Evolutionary conservation across 176 grass and related monocot genomes (phyloP).

Genomic region (Echinochloa phyllopogon): DNA sequence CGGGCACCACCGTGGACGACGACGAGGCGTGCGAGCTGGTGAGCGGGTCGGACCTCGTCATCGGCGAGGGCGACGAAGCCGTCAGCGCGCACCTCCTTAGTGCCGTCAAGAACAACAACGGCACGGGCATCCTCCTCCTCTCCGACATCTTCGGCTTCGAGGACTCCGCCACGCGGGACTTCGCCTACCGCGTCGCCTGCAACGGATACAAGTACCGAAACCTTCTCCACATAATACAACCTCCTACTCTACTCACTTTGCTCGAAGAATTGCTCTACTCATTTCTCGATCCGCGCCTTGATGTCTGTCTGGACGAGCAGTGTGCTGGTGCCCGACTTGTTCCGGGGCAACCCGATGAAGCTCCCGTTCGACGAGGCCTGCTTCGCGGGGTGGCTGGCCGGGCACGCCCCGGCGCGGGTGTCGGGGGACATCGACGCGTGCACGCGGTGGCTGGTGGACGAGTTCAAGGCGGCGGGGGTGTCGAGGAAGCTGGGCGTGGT

Average conservation of each 20-base stretch:
- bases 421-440: constrained; percentile 70
- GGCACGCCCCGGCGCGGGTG: constrained; percentile 47
- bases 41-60: constrained; percentile 69
- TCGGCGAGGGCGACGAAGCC: constrained; percentile 72
- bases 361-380: constrained; percentile 9
- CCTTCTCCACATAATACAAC: too few species aligned
- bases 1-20: constrained; percentile 51
- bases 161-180: constrained; percentile 83
- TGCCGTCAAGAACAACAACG: constrained; percentile 98
- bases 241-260: not conserved
- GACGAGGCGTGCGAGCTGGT: constrained; percentile 94
- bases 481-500: constrained; percentile 77
- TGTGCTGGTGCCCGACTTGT: constrained; percentile 90
- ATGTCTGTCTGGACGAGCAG: constrained; percentile 22
- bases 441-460: constrained; percentile 75
- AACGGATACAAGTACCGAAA: constrained; percentile 80
- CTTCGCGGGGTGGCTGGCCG: constrained; percentile 49
- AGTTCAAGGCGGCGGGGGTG: constrained; percentile 63
- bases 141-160: constrained; percentile 90
- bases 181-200: constrained; percentile 90
- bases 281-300: not conserved
- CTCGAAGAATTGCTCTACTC: too few species aligned
- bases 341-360: constrained; percentile 73
- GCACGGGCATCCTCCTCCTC: constrained; percentile 76
- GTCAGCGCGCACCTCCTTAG: constrained; percentile 69